Base-by-base conservation (phyloP, 441 rosid species). In the Populus hybrid region DNA sequence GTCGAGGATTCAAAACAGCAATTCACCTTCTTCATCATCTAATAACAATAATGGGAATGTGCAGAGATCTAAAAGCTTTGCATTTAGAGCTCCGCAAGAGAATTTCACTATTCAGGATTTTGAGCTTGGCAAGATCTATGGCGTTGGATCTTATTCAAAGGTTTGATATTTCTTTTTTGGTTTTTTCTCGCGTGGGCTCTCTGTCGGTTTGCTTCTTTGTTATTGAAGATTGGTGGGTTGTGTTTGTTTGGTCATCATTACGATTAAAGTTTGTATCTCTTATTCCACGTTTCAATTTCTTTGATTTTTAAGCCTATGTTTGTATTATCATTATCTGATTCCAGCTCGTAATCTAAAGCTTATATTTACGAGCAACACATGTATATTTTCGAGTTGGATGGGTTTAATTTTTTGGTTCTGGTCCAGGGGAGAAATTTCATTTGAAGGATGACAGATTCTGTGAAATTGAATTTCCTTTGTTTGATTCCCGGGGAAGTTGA, bases 111-210 rank as follows among this genome's bases (percentile, higher is more conserved):
- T 90, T 76, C 93, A 91, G 79, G 97, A 97, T 88, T 97, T 97
- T 80, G 99, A 97, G 82, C 88, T 94, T 69, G 99, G 97, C 82
- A 97, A 97, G 98, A 97, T 97, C 94, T 97, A 97, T 82, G 99
- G 99, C 69, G 99, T 97, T 84, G 99, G 99, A 78, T 97, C 99
- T 79, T 97, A 97, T 85, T 94, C 98, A 7, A 97, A 97, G 99
- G 98, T 94, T 74, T 73, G 64, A 26, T 59, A 76, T 29, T 29
- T 29, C 76, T 78, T 61, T 40, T 29, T 1, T 23, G 23, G 50
- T 36, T 59, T 6, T n/a, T 70, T 14, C 72, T 42, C 64, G 38
- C 68, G 59, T 61, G 63, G 53, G 68, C 6, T 59, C 53, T 64
- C 0, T 40, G 12, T 71, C 42, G 40, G 29, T 29, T 76, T 56